A percentile compares a stretch with the other conserved stretches of the same genome.
Conservation (phyloP, 805 yeast species). For the Komagataella pastoris region DNA sequence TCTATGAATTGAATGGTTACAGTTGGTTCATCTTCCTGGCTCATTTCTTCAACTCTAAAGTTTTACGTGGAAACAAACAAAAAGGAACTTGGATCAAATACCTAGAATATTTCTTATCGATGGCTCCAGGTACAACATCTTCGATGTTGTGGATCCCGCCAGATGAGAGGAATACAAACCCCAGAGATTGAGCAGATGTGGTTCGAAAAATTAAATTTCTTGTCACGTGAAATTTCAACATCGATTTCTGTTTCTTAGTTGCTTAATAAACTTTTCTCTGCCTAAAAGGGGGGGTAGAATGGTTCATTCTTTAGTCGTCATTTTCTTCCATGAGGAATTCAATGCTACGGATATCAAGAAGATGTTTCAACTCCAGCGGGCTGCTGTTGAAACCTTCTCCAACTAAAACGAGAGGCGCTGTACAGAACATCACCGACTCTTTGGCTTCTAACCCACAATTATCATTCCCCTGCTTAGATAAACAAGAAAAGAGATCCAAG, state of each 20-base stretch:
- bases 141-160: neutral
- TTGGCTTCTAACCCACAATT: constrained; percentile 47
- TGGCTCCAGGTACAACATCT: neutral
- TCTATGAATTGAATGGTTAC: neutral
- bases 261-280: neutral
- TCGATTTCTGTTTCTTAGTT: neutral
- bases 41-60: neutral
- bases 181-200: neutral
- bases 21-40: neutral
- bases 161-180: neutral
- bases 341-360: neutral
- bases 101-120: neutral
- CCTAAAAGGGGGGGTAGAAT: neutral
- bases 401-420: neutral
- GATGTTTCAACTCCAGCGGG: neutral
- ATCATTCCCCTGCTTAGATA: constrained; percentile 79
- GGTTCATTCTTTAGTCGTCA: neutral
- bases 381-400: neutral
- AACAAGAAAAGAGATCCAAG: constrained; percentile 40
- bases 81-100: neutral
- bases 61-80: neutral
- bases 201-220: neutral
- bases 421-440: neutral
- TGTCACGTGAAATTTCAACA: neutral
- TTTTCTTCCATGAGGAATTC: neutral